Percentiles rank a stretch among this genome's conserved stretches.
Conservation (phyloP, 331 rosid genomes). For the Malus hybrid region DNA sequence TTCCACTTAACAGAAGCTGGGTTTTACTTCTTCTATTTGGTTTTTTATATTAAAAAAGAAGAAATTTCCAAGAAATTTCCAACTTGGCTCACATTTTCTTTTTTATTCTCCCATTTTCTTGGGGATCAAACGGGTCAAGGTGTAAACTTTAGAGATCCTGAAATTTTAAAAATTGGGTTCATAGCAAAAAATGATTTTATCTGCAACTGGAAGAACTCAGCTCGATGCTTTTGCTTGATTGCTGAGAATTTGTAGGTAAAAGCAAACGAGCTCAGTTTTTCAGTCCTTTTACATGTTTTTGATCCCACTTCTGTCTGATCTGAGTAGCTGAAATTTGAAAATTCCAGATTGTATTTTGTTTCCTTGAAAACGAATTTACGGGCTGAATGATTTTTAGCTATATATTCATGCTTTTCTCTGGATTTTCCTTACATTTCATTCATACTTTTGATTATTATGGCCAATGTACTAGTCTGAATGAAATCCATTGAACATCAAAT, state of each 20-base stretch:
- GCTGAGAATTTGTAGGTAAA: not conserved
- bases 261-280: not conserved
- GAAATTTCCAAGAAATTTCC: not conserved
- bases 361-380: not conserved
- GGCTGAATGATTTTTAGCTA: not conserved
- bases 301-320: not conserved
- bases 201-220: not conserved
- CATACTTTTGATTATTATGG: not conserved
- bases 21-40: not conserved
- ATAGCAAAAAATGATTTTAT: not conserved
- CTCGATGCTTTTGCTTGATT: not conserved
- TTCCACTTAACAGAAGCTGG: constrained; percentile 1
- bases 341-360: not conserved
- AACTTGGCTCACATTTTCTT: not conserved
- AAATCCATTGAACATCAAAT: not conserved
- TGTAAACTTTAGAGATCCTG: not conserved
- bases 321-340: not conserved
- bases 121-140: not conserved
- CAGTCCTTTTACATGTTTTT: not conserved
- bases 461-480: not conserved
- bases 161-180: not conserved
- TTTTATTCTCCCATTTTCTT: not conserved
- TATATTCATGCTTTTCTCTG: not conserved
- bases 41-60: not conserved
- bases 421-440: not conserved